Evolutionary conservation across 2,329 filamentous ascomycete species (phyloP), one percentile per base, ranked within the genome.

Genomic region (Amylocarpus encephaloides): DNA sequence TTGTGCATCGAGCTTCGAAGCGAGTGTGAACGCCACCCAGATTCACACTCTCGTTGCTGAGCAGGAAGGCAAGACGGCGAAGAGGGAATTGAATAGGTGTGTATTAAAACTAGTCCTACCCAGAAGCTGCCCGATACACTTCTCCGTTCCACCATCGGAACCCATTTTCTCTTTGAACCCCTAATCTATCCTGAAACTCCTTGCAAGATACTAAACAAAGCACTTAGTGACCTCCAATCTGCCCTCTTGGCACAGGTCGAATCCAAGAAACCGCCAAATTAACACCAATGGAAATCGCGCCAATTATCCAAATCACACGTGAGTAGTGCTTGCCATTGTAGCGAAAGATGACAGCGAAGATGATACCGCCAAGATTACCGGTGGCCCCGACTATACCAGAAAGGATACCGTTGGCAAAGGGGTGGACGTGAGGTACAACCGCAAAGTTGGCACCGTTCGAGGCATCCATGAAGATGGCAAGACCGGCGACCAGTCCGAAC

Each of bases 301-400:
- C 89, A 61, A 90, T 88, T 50, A 92, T 83, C 86, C 86, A 92
- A 57, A 93, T 79, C 0, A 79, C 80, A 63, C 74, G 79, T 6
- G 74, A 77, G 62, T 90, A 92, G 61, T 84, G 70, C 1, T 70
- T 78, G 6, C 80, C 81, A 47, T 79, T 73, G 68, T 90, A 92
- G 44, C 88, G 75, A 74, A 91, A 94, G 62, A 88, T 79, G 63
- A 93, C 79, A 16, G 88, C 84, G 62, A 92, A 94, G 48, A 92
- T 68, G 46, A 95, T 79, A 11, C 89, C 90, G 4, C 90, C 90
- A 12, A 95, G 67, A 62, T 95, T 95, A 1, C 90, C 89, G 2
- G 79, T 76, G 0, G 85, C 88, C 11, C 89, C 89, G 1, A 88
- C 83, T 35, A 85, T 72, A 7, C 89, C 89, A 1, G 83, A 86